Conservation (phyloP, 225 moss, liverwort and hornwort species). For the Neckera pumila region DNA sequence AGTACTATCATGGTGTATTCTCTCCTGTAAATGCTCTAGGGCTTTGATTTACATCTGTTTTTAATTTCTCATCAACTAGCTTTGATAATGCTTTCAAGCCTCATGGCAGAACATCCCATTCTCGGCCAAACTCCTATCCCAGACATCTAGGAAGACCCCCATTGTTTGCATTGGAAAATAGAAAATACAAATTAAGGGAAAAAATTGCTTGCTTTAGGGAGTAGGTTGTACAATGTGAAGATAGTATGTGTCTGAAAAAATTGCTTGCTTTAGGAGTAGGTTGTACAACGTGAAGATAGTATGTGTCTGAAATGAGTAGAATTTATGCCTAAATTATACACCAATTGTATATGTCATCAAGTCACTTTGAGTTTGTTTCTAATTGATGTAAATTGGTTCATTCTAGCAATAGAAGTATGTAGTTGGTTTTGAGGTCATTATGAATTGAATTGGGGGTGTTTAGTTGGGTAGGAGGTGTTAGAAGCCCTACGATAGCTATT, state of each 20-base stretch:
- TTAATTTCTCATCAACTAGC: neutral
- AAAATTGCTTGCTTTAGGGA: neutral
- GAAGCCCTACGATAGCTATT: neutral
- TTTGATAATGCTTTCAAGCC: neutral
- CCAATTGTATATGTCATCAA: neutral
- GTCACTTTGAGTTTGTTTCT: fast-evolving
- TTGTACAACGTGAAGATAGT: too few species aligned
- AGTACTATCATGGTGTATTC: neutral
- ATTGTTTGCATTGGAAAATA: neutral
- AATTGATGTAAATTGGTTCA: neutral
- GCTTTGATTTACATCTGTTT: neutral
- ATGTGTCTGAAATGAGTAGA: neutral
- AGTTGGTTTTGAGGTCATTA: neutral
- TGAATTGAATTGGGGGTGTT: too few species aligned
- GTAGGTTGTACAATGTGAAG: too few species aligned
- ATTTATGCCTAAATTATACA: neutral
- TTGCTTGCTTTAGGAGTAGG: neutral
- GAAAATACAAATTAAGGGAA: neutral
- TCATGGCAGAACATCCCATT: neutral
- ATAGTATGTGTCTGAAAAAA: too few species aligned
- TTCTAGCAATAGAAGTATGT: neutral
- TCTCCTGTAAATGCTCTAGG: neutral
- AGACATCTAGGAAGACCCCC: neutral
- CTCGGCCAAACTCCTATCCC: neutral
- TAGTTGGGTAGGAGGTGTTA: too few species aligned